These are phyloP conservation scores for Suillus decipiens DNA, from an alignment of 768 basidiomycete genomes.

Conservation along the genomic window DNA sequence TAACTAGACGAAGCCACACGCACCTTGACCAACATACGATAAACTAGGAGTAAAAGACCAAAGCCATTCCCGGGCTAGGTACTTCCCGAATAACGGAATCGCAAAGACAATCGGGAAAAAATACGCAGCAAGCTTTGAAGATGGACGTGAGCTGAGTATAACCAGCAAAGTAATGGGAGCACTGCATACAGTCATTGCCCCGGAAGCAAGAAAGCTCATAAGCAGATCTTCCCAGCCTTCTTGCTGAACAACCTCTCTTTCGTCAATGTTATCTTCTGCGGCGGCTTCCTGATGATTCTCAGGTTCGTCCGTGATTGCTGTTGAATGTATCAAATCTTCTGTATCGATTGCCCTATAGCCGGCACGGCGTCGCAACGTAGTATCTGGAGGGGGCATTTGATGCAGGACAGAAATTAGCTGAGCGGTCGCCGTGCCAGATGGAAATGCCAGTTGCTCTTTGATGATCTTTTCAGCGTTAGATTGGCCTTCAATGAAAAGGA, in stretches of 20 bases:
- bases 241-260: constrained; percentile 54
- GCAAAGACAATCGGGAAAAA: constrained; percentile 90
- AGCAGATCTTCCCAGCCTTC: constrained; percentile 78
- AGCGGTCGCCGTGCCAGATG: constrained; percentile 94
- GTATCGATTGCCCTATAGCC: constrained; percentile 51
- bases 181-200: constrained; percentile 68
- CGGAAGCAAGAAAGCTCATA: constrained; percentile 79
- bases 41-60: constrained; percentile 94
- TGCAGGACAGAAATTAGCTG: constrained; percentile 93
- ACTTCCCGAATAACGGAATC: constrained; percentile 81
- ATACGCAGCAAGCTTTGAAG: constrained; percentile 71
- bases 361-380: constrained; percentile 50
- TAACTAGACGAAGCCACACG: constrained; percentile 6
- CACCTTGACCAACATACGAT: constrained; percentile 90
- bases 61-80: constrained; percentile 85
- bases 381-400: constrained; percentile 65
- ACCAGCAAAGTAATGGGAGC: not conserved
- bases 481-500: constrained; percentile 4
- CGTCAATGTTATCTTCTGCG: constrained; percentile 36
- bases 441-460: constrained; percentile 91
- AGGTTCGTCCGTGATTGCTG: constrained; percentile 18
- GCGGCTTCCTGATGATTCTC: constrained; percentile 21
- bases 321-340: constrained; percentile 32
- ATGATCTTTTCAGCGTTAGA: constrained; percentile 61
- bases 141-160: constrained; percentile 9